A percentile compares a stretch with the other conserved stretches of the same genome.
Evolutionary conservation across 768 basidiomycete genomes (phyloP).

Genomic region (Tephrocybe sp.): DNA sequence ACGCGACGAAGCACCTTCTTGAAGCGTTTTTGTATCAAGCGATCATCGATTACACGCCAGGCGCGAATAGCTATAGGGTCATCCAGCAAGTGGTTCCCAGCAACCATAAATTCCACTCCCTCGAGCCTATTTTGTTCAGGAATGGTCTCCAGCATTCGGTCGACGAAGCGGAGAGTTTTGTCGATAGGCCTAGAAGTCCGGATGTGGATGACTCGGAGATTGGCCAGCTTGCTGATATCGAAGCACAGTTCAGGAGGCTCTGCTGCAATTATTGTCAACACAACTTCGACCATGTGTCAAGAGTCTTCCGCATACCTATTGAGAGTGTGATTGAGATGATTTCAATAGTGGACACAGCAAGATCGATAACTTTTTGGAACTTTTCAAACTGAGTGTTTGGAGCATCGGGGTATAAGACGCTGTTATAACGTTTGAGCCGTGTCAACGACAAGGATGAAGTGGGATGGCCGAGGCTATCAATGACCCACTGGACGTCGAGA

Average conservation of each 20-base stretch:
- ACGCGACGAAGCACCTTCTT: not conserved
- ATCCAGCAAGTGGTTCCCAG: not conserved
- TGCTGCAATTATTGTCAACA: no score
- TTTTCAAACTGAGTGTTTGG: not conserved
- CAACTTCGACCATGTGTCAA: no score
- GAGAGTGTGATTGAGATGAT: not conserved
- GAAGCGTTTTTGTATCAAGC: no score
- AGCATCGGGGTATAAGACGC: not conserved
- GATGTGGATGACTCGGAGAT: conserved; percentile 2
- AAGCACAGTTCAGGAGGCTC: not conserved
- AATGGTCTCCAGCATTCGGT: not conserved
- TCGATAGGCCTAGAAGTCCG: not conserved
- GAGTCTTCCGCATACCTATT: not conserved
- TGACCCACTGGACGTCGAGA: not conserved
- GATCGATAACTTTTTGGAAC: not conserved
- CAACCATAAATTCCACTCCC: not conserved
- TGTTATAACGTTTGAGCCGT: conserved; percentile 3
- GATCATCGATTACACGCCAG: no score
- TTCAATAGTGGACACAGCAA: not conserved
- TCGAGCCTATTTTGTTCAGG: conserved; percentile 2
- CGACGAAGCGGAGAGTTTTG: not conserved
- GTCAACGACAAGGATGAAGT: conserved; percentile 2
- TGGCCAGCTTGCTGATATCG: not conserved
- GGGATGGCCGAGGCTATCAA: not conserved
- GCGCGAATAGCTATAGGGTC: no score